Evolutionary conservation across 2,329 filamentous ascomycete species (phyloP), one percentile per base, ranked within the genome.

Genomic region (Neonectria hederae): DNA sequence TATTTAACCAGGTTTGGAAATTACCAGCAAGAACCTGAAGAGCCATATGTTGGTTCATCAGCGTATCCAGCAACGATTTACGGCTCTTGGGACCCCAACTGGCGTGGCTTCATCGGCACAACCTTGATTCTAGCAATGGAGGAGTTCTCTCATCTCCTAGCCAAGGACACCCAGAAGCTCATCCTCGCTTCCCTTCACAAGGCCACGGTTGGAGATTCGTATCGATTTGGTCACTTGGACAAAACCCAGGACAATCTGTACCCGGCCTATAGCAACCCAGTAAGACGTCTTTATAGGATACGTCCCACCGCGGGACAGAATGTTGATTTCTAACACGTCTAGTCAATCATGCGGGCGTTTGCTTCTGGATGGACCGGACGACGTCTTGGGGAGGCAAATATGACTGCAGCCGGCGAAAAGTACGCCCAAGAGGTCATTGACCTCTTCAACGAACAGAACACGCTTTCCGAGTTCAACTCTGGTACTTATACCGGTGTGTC

Each of bases 401-500:
- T 90, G 83, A 90, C 87, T 0, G 70, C 67, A 0, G 79, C 85
- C 0, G 87, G 87, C 26, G 87, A 90, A 69, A 71, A 69, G 0
- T 87, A 89, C 66, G 88, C 87, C 0, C 74, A 82, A 45, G 81
- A 87, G 9, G 80, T 90, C 45, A 79, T 90, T 8, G 79, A 84
- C 30, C 80, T 90, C 0, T 90, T 89, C 67, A 79, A 84, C 63
- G 78, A 80, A 5, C 81, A 83, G 58, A 78, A 84, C 64, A 90
- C 87, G 0, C 79, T 90, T 1, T 88, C 86, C 2, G 87, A 90
- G 68, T 90, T 89, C 75, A 89, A 89, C 69, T 84, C 83, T 0
- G 85, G 85, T 5, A 90, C 88, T 0, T 90, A 90, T 69, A 85
- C 86, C 0, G 88, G 88, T 0, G 85, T 90, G 0, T 87, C 86